phyloP scores from a whole-genome alignment of 2,329 filamentous ascomycete species.

The Alternaria solani region DNA sequence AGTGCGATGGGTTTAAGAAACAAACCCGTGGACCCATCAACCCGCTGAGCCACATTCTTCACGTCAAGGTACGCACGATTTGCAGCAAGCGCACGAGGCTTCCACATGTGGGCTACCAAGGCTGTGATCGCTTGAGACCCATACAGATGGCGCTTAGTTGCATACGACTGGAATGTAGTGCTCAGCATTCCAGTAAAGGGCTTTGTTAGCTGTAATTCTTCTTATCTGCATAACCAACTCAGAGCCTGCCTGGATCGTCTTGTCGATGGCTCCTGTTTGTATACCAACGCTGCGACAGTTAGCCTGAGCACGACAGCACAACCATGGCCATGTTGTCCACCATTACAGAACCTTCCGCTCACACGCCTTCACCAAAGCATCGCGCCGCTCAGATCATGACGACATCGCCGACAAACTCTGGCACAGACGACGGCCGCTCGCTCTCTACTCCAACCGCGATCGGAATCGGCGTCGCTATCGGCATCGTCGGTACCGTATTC shows the following conservation, averaged over 20 bases:
- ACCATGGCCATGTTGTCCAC: not conserved
- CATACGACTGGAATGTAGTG: not conserved
- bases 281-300: not conserved
- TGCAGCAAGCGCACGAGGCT: not conserved
- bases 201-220: not conserved
- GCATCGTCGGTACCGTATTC: slow-evolving; percentile 16
- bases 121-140: not conserved
- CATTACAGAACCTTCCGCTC: not conserved
- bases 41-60: not conserved
- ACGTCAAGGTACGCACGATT: not conserved
- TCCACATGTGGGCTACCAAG: not conserved
- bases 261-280: not conserved
- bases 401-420: not conserved
- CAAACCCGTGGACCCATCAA: not conserved
- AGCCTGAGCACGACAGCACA: not conserved
- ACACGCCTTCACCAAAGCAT: not conserved
- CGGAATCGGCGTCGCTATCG: slow-evolving; percentile 26
- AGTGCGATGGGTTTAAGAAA: not conserved
- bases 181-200: not conserved
- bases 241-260: not conserved
- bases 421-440: not conserved
- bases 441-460: slow-evolving; percentile 24
- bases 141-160: slow-evolving; percentile 6
- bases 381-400: not conserved
- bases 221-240: not conserved